Percentiles rank a stretch among this genome's conserved stretches.
These are phyloP conservation scores for Raffaelea arxii DNA, from an alignment of 2,329 filamentous ascomycete genomes.

Conservation along the genomic window DNA sequence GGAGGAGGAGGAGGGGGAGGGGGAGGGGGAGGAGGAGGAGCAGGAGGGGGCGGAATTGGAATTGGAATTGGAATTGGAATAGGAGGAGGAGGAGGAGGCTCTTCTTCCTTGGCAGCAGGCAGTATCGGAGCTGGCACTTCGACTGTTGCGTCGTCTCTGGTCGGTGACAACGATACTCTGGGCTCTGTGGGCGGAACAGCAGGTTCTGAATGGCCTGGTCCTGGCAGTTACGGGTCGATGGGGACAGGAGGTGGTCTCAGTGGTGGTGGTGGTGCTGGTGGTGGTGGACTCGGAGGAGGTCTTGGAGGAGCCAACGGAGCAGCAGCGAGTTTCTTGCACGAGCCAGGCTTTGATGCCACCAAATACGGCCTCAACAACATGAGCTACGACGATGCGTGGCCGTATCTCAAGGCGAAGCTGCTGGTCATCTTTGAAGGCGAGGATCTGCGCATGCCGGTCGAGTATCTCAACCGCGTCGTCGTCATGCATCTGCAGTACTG, in stretches of 20 bases:
- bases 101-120: neutral
- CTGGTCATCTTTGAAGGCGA: slow-evolving; percentile 74
- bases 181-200: neutral
- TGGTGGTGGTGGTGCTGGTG: neutral
- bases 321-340: slow-evolving; percentile 36
- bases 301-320: slow-evolving; percentile 27
- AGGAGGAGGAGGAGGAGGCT: slow-evolving; percentile 12
- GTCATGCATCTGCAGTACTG: slow-evolving; percentile 69
- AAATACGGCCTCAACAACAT: slow-evolving; percentile 61
- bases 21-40: neutral
- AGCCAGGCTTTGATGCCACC: slow-evolving; percentile 39
- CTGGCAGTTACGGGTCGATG: slow-evolving; percentile 35
- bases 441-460: slow-evolving; percentile 67
- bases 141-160: too few species aligned
- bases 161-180: neutral
- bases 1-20: neutral
- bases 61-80: slow-evolving; percentile 17
- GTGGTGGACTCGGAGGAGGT: slow-evolving; percentile 45
- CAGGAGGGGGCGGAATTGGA: slow-evolving; percentile 16
- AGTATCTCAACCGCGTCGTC: slow-evolving; percentile 77
- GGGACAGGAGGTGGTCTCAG: slow-evolving; percentile 23
- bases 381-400: slow-evolving; percentile 72
- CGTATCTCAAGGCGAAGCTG: slow-evolving; percentile 65
- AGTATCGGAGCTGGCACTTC: too few species aligned
- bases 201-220: slow-evolving; percentile 37